These are phyloP conservation scores for Suhomyces bolitotheri DNA, from an alignment of 1,139 yeast genomes.

Conservation along the genomic window DNA sequence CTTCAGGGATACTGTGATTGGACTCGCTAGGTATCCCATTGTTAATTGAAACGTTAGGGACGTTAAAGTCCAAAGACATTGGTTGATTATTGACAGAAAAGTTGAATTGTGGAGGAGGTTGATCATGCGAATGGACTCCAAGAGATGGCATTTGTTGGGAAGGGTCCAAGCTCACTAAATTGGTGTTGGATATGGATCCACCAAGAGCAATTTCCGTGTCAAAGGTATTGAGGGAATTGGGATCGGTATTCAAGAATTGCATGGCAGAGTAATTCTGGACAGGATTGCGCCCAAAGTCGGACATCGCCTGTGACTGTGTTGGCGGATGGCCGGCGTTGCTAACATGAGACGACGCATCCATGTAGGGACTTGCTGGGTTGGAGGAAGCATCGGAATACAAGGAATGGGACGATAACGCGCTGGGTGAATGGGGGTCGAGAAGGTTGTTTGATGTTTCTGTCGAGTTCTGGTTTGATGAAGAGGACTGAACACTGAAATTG, in stretches of 20 bases:
- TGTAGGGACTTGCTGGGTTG: conserved; percentile 42
- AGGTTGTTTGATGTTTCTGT: conserved; percentile 9
- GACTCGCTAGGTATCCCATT: conserved; percentile 22
- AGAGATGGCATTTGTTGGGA: neutral
- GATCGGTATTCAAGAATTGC: conserved; percentile 14
- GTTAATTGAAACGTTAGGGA: conserved; percentile 4
- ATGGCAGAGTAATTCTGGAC: conserved; percentile 1
- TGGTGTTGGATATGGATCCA: conserved; percentile 41
- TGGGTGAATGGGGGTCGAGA: conserved; percentile 17
- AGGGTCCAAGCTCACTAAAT: conserved; percentile 22
- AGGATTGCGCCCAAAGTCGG: conserved; percentile 6
- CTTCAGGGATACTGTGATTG: conserved; percentile 21
- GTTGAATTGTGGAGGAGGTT: conserved; percentile 15
- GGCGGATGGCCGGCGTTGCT: conserved; percentile 19
- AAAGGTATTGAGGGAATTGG: conserved; percentile 20
- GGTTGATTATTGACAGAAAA: conserved; percentile 17
- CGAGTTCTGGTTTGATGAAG: conserved; percentile 5
- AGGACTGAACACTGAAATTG: conserved; percentile 5
- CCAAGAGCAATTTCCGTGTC: conserved; percentile 44
- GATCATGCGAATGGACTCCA: conserved; percentile 1
- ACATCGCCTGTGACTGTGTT: conserved; percentile 3
- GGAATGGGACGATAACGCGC: conserved; percentile 25
- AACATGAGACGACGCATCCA: conserved; percentile 41
- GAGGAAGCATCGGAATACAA: conserved; percentile 39
- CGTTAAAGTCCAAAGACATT: conserved; percentile 10